Evolutionary conservation across 2,329 filamentous ascomycete species (phyloP).

Genomic region (Penicillium digitatum): DNA sequence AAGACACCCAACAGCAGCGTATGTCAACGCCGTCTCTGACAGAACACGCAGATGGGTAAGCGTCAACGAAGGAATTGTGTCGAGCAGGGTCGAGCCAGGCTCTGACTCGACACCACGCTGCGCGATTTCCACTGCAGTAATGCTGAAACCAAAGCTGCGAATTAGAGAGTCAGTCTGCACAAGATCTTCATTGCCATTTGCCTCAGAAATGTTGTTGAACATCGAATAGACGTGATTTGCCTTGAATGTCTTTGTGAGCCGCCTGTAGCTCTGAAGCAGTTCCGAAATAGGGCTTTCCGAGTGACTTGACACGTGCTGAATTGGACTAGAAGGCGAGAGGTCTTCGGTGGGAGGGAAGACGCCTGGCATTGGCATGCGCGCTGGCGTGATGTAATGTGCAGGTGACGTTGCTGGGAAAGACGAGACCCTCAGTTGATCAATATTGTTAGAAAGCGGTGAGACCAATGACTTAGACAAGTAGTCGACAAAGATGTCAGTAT

Average conservation of each 20-base stretch:
- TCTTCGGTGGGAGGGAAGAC: slow-evolving; percentile 38
- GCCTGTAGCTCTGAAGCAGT: slow-evolving; percentile 53
- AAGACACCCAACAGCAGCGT: slow-evolving; percentile 71
- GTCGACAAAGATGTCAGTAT: slow-evolving; percentile 49
- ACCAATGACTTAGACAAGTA: slow-evolving; percentile 52
- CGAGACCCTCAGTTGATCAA: slow-evolving; percentile 33
- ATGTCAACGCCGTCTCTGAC: slow-evolving; percentile 82
- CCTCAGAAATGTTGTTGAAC: slow-evolving; percentile 44
- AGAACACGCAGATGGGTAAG: slow-evolving; percentile 84
- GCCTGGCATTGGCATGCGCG: slow-evolving; percentile 38
- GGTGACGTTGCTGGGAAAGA: slow-evolving; percentile 24
- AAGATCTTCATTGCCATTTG: slow-evolving; percentile 45
- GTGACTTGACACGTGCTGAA: slow-evolving; percentile 29
- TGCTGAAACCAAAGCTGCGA: slow-evolving; percentile 68
- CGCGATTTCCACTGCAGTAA: slow-evolving; percentile 84
- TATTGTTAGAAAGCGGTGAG: slow-evolving; percentile 45
- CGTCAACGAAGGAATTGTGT: slow-evolving; percentile 77
- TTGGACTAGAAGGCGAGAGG: slow-evolving; percentile 27
- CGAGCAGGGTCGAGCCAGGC: slow-evolving; percentile 69
- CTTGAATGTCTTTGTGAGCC: slow-evolving; percentile 54
- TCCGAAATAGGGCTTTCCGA: slow-evolving; percentile 42
- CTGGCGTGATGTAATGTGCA: slow-evolving; percentile 28
- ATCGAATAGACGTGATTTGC: slow-evolving; percentile 49
- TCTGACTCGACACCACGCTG: slow-evolving; percentile 78
- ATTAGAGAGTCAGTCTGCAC: slow-evolving; percentile 45